Conservation (phyloP, 176 grass and related monocot species). For the Leersia perrieri region DNA sequence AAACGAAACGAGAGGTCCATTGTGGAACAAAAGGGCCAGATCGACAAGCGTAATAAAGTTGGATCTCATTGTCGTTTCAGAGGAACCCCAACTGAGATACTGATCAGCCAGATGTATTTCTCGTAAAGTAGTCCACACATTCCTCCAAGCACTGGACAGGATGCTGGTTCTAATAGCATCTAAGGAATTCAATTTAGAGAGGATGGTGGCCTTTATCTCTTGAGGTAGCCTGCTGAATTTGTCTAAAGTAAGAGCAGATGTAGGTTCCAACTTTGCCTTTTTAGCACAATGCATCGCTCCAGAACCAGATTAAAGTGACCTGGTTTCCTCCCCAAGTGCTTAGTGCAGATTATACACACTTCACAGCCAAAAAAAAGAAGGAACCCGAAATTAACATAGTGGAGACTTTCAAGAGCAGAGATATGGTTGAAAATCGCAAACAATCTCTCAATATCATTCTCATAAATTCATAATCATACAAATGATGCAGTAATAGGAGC, state of each 20-base stretch:
- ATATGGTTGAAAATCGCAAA: no score
- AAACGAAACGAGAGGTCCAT: not conserved
- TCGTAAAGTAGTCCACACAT: not conserved
- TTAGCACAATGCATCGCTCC: not conserved
- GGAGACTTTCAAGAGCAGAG: not conserved
- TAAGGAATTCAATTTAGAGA: not conserved
- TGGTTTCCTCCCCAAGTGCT: not conserved
- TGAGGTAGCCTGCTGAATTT: not conserved
- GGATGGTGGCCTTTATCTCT: not conserved
- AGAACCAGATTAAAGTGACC: not conserved
- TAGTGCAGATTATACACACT: not conserved
- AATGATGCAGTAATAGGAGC: no score
- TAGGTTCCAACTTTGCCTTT: not conserved
- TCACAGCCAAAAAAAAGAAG: not conserved
- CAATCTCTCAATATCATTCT: no score
- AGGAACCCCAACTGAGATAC: not conserved
- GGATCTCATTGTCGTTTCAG: not conserved
- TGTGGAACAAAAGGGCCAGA: not conserved
- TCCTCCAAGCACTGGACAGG: not conserved
- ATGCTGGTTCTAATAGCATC: constrained; percentile 15
- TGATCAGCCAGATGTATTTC: not conserved
- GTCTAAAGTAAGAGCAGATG: not conserved
- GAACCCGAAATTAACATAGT: not conserved
- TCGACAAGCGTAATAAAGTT: constrained; percentile 5
- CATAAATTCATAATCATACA: no score